Percentiles rank a stretch among this genome's conserved stretches.
phyloP scores from a whole-genome alignment of 768 basidiomycete genomes.

The Termitomyces sp. region DNA sequence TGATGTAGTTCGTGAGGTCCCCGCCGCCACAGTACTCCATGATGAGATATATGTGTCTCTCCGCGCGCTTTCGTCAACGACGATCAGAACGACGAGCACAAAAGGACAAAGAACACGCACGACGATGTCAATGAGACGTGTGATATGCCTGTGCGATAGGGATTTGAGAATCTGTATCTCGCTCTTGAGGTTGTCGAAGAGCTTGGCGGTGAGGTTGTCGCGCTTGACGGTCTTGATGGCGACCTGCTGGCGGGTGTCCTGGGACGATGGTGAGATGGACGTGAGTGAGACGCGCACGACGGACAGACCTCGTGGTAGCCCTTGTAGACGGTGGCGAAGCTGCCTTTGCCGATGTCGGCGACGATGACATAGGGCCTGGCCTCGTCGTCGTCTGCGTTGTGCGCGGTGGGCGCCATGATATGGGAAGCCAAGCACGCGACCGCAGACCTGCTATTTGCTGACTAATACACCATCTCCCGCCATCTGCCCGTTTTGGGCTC shows the following conservation, averaged over 20 bases:
- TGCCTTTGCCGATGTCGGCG: slow-evolving; percentile 45
- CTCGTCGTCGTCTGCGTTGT: slow-evolving; percentile 56
- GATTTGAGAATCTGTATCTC: slow-evolving; percentile 97
- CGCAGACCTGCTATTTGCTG: background rate
- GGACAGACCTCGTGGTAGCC: slow-evolving; percentile 69
- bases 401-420: slow-evolving; percentile 12
- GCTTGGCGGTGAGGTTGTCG: slow-evolving; percentile 82
- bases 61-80: slow-evolving; percentile 49
- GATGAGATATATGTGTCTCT: slow-evolving; percentile 84
- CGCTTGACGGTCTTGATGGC: slow-evolving; percentile 89
- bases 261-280: slow-evolving; percentile 18
- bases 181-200: slow-evolving; percentile 96
- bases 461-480: background rate
- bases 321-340: background rate
- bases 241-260: slow-evolving; percentile 47
- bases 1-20: slow-evolving; percentile 95
- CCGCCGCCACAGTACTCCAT: slow-evolving; percentile 98
- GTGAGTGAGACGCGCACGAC: background rate
- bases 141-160: slow-evolving; percentile 89
- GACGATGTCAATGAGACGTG: slow-evolving; percentile 87
- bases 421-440: background rate
- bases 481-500: background rate
- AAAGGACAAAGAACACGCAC: slow-evolving; percentile 34
- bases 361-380: slow-evolving; percentile 74
- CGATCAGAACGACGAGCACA: background rate